Conservation (phyloP, 192 early-diverging fungal species). For the Backusella tuberculispora region DNA sequence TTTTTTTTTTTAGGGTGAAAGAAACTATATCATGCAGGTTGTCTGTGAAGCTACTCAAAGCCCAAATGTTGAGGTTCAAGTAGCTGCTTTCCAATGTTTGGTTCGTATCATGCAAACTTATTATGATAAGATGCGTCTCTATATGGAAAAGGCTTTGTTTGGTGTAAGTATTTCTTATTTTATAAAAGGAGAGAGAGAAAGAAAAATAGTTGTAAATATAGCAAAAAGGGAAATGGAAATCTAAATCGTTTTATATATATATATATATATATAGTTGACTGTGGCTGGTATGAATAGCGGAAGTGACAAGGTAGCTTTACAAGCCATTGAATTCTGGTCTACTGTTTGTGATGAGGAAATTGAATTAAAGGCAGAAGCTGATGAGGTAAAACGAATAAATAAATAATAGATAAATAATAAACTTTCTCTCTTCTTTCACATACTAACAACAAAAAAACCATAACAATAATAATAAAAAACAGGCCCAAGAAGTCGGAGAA, state of each 20-base stretch:
- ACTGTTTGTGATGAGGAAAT: slow-evolving; percentile 97
- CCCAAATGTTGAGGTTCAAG: slow-evolving; percentile 72
- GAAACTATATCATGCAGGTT: slow-evolving; percentile 99
- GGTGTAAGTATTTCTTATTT: slow-evolving; percentile 61
- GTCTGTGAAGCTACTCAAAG: slow-evolving; percentile 96
- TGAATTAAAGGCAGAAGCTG: slow-evolving; percentile 65
- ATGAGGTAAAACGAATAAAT: slow-evolving; percentile 49
- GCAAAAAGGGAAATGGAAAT: neutral
- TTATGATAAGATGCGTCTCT: slow-evolving; percentile 95
- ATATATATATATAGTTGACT: slow-evolving; percentile 65
- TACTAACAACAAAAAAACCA: too few species aligned
- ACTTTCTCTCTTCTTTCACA: too few species aligned
- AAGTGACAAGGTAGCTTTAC: slow-evolving; percentile 87
- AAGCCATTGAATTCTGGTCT: slow-evolving; percentile 99
- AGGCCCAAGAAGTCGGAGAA: slow-evolving; percentile 53
- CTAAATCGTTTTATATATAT: slow-evolving; percentile 9
- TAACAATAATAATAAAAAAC: neutral
- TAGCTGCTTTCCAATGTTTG: slow-evolving; percentile 93
- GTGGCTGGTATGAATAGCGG: slow-evolving; percentile 90
- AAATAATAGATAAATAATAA: neutral
- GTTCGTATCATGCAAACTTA: slow-evolving; percentile 97
- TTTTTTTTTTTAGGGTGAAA: slow-evolving; percentile 64
- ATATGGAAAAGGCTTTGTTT: slow-evolving; percentile 96
- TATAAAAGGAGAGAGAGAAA: slow-evolving; percentile 1
- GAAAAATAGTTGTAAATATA: too few species aligned